Base-by-base conservation (phyloP, 1,284 basidiomycete genomes). In the Ceratobasidium sp. region DNA sequence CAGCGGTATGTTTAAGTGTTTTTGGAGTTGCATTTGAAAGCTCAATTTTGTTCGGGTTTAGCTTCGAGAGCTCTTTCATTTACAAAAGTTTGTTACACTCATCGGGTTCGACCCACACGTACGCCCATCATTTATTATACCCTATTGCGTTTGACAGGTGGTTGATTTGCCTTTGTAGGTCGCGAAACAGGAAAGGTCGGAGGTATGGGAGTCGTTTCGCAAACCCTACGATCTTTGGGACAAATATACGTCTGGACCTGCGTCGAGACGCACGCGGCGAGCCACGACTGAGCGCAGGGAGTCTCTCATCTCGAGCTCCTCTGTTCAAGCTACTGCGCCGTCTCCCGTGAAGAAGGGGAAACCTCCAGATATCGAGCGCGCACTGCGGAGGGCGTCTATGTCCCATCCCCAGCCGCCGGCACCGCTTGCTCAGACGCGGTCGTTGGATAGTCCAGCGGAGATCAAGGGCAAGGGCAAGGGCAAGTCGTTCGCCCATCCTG, bases 21-120 rank as follows among this genome's bases (percentile, higher is more conserved):
- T 31, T 27, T 31, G 22, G 22, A 17, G 27, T 27, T 24, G 56
- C 15, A 41, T 4, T 36, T 75, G 67, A 47, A 45, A 41, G 67
- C 44, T 53, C 33, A n/a, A 45, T 24, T 45, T 60, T 29, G 33
- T 47, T 63, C 17, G 53, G 15, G 31, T n/a, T 7, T 76, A 94
- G 91, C 85, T 96, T 66, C 88, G 94, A 76, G 94, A 97, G 81
- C 86, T 89, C 74, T 97, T 96, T 82, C 95, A 97, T 79, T 85
- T 96, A 82, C 91, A 96, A 78, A 86, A 91, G 74, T 96, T 92
- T 79, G 87, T 89, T 2, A 90, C 88, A 29, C 86, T 96, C 83
- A 83, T 94, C 51, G 86, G 86, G 5, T 97, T 90, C 82, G 87
- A 96, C 81, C 94, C 94, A 1, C 83, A 86, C 81, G 93, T 93